phyloP scores from a whole-genome alignment of 2,329 filamentous ascomycete genomes.

The Colletotrichum sp. region DNA sequence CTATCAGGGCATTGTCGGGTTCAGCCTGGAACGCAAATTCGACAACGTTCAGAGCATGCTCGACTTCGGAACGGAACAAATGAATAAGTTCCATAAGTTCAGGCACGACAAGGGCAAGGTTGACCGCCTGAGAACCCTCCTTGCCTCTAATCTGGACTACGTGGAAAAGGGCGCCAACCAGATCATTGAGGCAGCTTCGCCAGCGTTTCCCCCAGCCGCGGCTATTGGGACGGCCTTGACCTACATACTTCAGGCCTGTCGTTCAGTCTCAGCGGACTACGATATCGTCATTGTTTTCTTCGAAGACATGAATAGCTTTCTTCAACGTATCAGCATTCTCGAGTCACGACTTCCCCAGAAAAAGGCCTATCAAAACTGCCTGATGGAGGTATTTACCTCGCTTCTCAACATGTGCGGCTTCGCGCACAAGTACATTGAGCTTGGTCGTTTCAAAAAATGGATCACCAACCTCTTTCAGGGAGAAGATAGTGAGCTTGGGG shows the following conservation, averaged over 20 bases:
- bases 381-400: not conserved
- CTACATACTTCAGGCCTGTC: not conserved
- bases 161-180: not conserved
- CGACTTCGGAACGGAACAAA: not conserved
- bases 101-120: not conserved
- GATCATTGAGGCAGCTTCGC: not conserved
- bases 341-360: not conserved
- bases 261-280: not conserved
- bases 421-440: not conserved
- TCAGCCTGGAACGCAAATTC: conserved; percentile 33
- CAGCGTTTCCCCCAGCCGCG: not conserved
- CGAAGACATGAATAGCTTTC: not conserved
- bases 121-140: not conserved
- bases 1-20: conserved; percentile 37
- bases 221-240: not conserved
- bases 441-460: not conserved
- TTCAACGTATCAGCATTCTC: not conserved
- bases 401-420: not conserved
- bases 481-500: not conserved
- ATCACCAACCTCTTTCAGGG: not conserved
- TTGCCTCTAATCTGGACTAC: not conserved
- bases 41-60: conserved; percentile 29
- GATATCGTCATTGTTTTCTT: not conserved
- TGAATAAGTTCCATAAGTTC: not conserved
- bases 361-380: not conserved